These are phyloP conservation scores for Colletotrichum shisoi DNA, from an alignment of 2,329 filamentous ascomycete species.

Conservation along the genomic window DNA sequence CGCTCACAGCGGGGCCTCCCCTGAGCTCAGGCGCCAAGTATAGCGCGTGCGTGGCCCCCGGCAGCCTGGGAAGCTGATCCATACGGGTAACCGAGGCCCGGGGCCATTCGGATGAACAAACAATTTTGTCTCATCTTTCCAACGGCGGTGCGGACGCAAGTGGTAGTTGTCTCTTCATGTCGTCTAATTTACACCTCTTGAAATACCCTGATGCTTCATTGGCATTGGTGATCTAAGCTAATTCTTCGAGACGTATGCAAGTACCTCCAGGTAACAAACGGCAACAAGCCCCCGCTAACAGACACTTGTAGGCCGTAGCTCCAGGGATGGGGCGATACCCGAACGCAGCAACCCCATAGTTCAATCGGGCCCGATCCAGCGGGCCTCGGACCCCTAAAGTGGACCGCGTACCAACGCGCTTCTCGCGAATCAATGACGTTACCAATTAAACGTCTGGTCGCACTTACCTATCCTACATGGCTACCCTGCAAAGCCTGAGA, in stretches of 20 bases:
- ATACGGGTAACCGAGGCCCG: conserved; percentile 10
- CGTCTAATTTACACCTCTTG: no score
- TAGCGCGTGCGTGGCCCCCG: conserved; percentile 26
- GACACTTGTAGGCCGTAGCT: no score
- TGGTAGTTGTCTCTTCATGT: not conserved
- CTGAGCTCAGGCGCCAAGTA: conserved; percentile 32
- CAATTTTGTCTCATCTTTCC: no score
- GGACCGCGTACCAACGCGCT: conserved; percentile 47
- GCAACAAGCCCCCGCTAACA: not conserved
- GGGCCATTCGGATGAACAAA: not conserved
- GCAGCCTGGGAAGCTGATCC: conserved; percentile 25
- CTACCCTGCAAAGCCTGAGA: conserved; percentile 29
- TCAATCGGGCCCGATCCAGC: conserved; percentile 32
- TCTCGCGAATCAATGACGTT: conserved; percentile 45
- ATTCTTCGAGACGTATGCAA: conserved; percentile 9
- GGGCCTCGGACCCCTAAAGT: conserved; percentile 20
- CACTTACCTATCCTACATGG: not conserved
- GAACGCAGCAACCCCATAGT: conserved; percentile 11
- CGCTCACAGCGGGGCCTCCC: conserved; percentile 28
- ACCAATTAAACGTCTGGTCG: conserved; percentile 17
- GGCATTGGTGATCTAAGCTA: conserved; percentile 7
- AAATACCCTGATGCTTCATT: not conserved
- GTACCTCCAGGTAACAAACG: conserved; percentile 7
- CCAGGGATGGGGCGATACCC: conserved; percentile 17
- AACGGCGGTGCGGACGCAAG: not conserved